A percentile compares a stretch with the other conserved stretches of the same genome.
These are phyloP conservation scores for Dactylellina sp. DNA, from an alignment of 2,329 filamentous ascomycete genomes.

Conservation along the genomic window DNA sequence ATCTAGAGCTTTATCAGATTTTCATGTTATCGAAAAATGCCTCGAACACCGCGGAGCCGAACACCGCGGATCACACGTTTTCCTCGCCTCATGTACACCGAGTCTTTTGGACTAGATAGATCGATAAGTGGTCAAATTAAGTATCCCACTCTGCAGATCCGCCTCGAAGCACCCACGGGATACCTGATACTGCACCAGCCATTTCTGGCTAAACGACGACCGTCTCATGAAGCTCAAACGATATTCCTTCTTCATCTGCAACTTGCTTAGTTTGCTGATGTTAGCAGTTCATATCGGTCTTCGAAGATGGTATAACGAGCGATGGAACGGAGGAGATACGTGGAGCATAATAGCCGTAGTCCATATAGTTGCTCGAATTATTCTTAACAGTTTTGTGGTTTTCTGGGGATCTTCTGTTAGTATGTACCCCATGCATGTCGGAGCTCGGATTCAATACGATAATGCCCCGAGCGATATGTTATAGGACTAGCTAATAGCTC, in stretches of 20 bases:
- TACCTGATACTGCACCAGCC: no score
- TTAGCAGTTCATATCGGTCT: constrained; percentile 12
- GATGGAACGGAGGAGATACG: constrained; percentile 48
- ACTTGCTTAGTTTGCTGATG: constrained; percentile 14
- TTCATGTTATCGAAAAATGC: constrained; percentile 1
- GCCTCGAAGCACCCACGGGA: background rate
- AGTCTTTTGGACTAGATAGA: constrained; percentile 1
- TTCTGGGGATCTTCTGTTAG: constrained; percentile 27
- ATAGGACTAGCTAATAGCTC: no score
- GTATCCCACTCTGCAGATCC: constrained; percentile 21
- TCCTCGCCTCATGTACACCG: background rate
- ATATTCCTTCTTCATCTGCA: constrained; percentile 33
- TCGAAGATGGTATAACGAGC: constrained; percentile 37
- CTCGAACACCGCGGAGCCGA: constrained; percentile 35
- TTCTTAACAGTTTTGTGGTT: constrained; percentile 25
- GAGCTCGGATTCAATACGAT: no score
- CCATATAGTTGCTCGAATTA: constrained; percentile 18
- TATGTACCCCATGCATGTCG: constrained; percentile 8
- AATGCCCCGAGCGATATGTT: no score
- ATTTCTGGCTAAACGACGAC: no score
- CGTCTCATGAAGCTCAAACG: constrained; percentile 22
- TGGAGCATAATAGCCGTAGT: constrained; percentile 28
- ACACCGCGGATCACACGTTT: no score
- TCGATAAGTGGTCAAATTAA: constrained; percentile 9
- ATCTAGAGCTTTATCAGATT: no score